phyloP scores from a whole-genome alignment of 75 land plant genomes.

The Sequoia sempervirens region DNA sequence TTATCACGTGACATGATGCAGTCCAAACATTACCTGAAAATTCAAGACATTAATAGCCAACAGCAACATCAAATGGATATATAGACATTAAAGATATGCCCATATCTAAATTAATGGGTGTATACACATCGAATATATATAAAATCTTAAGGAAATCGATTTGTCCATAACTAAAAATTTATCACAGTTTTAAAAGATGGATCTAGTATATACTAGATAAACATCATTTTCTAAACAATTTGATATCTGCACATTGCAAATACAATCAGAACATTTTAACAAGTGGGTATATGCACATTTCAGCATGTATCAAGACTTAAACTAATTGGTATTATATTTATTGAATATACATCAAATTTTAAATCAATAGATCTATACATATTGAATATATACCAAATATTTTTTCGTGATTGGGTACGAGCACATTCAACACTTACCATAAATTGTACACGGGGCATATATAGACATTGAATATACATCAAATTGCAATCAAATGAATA shows the following conservation, averaged over 20 bases:
- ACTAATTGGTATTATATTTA: background rate
- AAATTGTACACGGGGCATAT: background rate
- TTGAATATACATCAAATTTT: background rate
- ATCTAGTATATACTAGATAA: background rate
- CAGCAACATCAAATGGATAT: background rate
- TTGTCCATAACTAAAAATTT: background rate
- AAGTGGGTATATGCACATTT: background rate
- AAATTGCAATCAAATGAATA: background rate
- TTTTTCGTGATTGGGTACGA: background rate
- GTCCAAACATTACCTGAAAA: constrained; percentile 56
- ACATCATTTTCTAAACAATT: background rate
- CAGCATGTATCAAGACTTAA: background rate
- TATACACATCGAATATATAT: background rate
- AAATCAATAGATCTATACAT: background rate
- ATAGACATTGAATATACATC: background rate
- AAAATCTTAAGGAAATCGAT: background rate
- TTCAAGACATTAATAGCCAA: background rate
- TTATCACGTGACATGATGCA: constrained; percentile 69
- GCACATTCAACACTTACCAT: background rate
- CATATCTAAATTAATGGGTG: background rate
- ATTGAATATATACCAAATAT: background rate
- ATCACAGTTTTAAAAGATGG: background rate
- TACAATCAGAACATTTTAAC: too few species aligned
- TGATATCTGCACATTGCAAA: background rate
- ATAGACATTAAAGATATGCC: background rate